Conservation (phyloP, 768 basidiomycete genomes). For the Macrolepiota fuliginosa region DNA sequence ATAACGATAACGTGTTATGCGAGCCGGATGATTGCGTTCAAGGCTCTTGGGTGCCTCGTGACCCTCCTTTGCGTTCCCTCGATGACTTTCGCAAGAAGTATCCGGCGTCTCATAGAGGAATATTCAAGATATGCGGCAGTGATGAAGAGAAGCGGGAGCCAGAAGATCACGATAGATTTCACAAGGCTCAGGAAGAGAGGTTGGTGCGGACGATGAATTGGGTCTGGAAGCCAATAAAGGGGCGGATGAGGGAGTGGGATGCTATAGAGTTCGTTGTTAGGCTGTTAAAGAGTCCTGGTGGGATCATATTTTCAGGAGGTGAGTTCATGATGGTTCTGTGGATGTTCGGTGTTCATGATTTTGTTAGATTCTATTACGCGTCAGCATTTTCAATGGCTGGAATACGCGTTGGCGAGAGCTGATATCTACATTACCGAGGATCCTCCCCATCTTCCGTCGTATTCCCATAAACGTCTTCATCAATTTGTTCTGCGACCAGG, state of each 20-base stretch:
- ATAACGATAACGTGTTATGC: slow-evolving; percentile 2
- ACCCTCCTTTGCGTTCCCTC: slow-evolving; percentile 15
- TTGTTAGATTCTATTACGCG: slow-evolving; percentile 4
- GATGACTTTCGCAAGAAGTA: slow-evolving; percentile 14
- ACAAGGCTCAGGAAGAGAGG: slow-evolving; percentile 11
- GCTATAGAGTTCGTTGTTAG: slow-evolving; percentile 16
- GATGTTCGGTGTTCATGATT: not conserved
- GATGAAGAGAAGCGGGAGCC: slow-evolving; percentile 8
- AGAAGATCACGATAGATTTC: slow-evolving; percentile 6
- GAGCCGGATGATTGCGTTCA: slow-evolving; percentile 14
- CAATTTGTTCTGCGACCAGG: slow-evolving; percentile 10
- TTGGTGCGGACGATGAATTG: slow-evolving; percentile 18
- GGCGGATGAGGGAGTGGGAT: slow-evolving; percentile 15
- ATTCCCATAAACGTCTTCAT: slow-evolving; percentile 7
- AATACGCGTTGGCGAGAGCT: slow-evolving; percentile 10
- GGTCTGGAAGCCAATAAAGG: slow-evolving; percentile 17
- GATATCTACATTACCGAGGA: slow-evolving; percentile 13
- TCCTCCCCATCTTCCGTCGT: slow-evolving; percentile 7
- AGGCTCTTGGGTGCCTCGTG: slow-evolving; percentile 14
- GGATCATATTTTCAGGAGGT: slow-evolving; percentile 20
- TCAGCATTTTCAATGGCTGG: slow-evolving; percentile 13
- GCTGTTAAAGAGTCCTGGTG: slow-evolving; percentile 17
- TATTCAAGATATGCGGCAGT: slow-evolving; percentile 6
- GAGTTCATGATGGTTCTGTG: not conserved
- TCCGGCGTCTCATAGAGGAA: slow-evolving; percentile 3